Evolutionary conservation across 1,284 basidiomycete genomes (phyloP).

Genomic region (Kalmanozyma brasiliensis): DNA sequence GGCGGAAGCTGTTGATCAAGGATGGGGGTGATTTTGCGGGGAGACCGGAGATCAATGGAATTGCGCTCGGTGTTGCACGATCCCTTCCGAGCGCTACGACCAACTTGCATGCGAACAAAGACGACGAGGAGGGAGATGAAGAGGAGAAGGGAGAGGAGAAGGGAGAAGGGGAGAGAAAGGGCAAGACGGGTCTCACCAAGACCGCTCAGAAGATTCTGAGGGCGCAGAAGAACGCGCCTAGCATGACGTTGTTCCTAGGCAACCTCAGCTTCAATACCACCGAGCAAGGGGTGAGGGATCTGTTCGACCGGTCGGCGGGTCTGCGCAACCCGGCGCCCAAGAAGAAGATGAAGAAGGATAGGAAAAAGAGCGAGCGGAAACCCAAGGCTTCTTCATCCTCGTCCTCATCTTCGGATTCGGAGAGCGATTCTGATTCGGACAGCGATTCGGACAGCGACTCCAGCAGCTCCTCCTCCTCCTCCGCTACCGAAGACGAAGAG

Average conservation of each 20-base stretch:
- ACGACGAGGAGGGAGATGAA: conserved; percentile 1
- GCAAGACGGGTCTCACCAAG: conserved; percentile 73
- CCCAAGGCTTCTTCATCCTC: conserved; percentile 13
- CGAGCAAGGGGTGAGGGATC: conserved; percentile 76
- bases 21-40: conserved; percentile 74
- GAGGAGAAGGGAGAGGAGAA: conserved; percentile 3
- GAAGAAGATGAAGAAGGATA: conserved; percentile 16
- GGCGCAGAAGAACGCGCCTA: conserved; percentile 83
- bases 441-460: conserved; percentile 16
- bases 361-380: conserved; percentile 17
- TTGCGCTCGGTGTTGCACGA: conserved; percentile 32
- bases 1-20: conserved; percentile 91
- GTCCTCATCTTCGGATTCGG: conserved; percentile 22
- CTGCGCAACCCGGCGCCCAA: conserved; percentile 34
- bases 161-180: conserved; percentile 16
- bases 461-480: background rate
- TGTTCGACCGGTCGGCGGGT: conserved; percentile 73
- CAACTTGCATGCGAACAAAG: conserved; percentile 2
- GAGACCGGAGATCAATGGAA: conserved; percentile 63
- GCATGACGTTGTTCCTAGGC: conserved; percentile 85
- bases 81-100: conserved; percentile 13
- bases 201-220: conserved; percentile 83
- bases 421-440: conserved; percentile 45
- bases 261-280: conserved; percentile 88
- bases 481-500: conserved; percentile 1